Conservation (phyloP, 805 yeast genomes). For the Blastobotrys robertii region DNA sequence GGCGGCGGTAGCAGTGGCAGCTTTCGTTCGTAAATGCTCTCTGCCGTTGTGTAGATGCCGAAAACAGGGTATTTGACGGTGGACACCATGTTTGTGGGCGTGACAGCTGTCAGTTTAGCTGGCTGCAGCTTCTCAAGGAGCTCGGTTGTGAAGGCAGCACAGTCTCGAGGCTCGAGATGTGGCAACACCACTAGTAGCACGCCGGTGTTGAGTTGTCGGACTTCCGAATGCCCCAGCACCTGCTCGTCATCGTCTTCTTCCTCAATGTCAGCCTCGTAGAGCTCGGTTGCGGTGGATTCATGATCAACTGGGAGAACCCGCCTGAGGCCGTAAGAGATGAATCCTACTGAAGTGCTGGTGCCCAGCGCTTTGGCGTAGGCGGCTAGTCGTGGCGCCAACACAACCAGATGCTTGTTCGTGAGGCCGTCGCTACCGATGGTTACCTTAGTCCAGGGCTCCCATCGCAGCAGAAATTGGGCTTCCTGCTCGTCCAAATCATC, state of each 20-base stretch:
- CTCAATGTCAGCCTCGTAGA: conserved; percentile 7
- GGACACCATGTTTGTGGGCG: conserved; percentile 12
- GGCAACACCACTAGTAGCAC: conserved; percentile 8
- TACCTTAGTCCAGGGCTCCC: conserved; percentile 12
- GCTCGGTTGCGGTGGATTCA: not conserved
- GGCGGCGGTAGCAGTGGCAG: conserved; percentile 23
- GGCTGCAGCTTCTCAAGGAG: conserved; percentile 11
- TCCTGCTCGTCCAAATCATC: conserved; percentile 19
- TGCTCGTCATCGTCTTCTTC: conserved; percentile 9
- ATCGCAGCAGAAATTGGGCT: conserved; percentile 6
- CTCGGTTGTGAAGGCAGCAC: conserved; percentile 10
- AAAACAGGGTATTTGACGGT: conserved; percentile 6
- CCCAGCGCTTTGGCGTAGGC: conserved; percentile 5
- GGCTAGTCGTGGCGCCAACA: conserved; percentile 14
- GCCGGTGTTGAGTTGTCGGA: not conserved
- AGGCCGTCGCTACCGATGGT: not conserved
- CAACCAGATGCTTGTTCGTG: conserved; percentile 5
- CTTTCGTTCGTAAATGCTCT: not conserved
- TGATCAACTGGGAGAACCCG: too few relatives aligned
- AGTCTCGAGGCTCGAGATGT: conserved; percentile 10
- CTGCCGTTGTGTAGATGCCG: conserved; percentile 8
- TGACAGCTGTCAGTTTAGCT: conserved; percentile 4
- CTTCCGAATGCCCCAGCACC: conserved; percentile 3
- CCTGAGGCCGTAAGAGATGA: too few relatives aligned
- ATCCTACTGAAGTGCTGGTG: not conserved